Percentiles rank a stretch among this genome's conserved stretches.
Evolutionary conservation across 164 flowering plant species (phyloP).

Genomic region (Paratinospora sagittata): DNA sequence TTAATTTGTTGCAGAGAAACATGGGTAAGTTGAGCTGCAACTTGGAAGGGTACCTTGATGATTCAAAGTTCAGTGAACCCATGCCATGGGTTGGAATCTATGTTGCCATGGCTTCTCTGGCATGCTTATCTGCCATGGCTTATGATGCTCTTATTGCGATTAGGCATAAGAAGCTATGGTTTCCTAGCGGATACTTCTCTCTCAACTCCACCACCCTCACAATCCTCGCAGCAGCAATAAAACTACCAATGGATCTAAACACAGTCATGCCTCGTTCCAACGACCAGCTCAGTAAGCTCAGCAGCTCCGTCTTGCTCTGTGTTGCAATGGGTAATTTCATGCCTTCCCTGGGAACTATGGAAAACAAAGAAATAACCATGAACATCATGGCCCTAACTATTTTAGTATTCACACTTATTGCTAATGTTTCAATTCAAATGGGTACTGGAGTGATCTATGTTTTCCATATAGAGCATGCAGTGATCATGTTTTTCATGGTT

Average conservation of each 20-base stretch:
- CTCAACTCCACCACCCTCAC: slow-evolving; percentile 56
- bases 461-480: slow-evolving; percentile 39
- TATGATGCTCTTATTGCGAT: slow-evolving; percentile 35
- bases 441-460: slow-evolving; percentile 47
- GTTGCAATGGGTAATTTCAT: slow-evolving; percentile 48
- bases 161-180: slow-evolving; percentile 42
- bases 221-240: slow-evolving; percentile 40
- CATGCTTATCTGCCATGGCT: slow-evolving; percentile 44
- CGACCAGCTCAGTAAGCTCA: slow-evolving; percentile 59
- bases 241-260: slow-evolving; percentile 56
- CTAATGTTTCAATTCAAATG: slow-evolving; percentile 47
- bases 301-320: slow-evolving; percentile 46
- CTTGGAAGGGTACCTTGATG: slow-evolving; percentile 34
- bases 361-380: slow-evolving; percentile 28
- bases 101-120: slow-evolving; percentile 46
- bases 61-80: slow-evolving; percentile 25
- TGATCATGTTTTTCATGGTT: slow-evolving; percentile 35
- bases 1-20: not conserved
- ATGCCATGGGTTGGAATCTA: slow-evolving; percentile 32
- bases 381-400: slow-evolving; percentile 53
- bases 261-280: slow-evolving; percentile 46
- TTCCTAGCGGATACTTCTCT: slow-evolving; percentile 50
- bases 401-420: slow-evolving; percentile 45
- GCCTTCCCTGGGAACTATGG: slow-evolving; percentile 57
- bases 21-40: slow-evolving; percentile 38